Base-by-base conservation (phyloP, 2,329 filamentous ascomycete genomes). In the Hymenoscyphus repandus region DNA sequence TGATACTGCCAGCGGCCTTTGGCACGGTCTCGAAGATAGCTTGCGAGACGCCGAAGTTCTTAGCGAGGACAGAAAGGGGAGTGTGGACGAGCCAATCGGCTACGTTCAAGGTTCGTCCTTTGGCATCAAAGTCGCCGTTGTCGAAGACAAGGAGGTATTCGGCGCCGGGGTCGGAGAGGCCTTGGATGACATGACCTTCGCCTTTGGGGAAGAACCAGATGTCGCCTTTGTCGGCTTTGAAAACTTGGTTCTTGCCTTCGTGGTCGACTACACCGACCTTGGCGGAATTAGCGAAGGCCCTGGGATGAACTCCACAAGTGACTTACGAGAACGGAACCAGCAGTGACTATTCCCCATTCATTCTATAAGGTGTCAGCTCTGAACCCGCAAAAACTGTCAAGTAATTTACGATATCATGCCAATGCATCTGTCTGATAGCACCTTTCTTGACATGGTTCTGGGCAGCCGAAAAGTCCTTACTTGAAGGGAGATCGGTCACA, bases 201-300 rank as follows among this genome's bases (percentile, higher is more conserved):
- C 86, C 86, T 6, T 82, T 80, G 17, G 86, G 86, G 69, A 90
- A 90, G 62, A 88, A 90, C 86, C 85, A 90, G 6, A 90, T 66
- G 54, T 90, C 86, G 6, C 87, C 86, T 63, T 86, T 83, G 39
- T 49, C 40, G 39, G 47, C 47, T 41, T 27, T n/a, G 38, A 49
- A 49, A 10, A 49, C 37, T 49, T 49, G 47, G n/a, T 49, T 49
- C 30, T 49, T 42, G 27, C 47, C 47, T 22, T 18, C 9, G 38
- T 41, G 17, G 6, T 27, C 20, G 22, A 49, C 47, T 11, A 30
- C 47, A 6, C 27, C 38, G 9, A 45, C 32, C 43, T 45, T 5
- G 4, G 22, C 5, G n/a, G 27, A 15, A 4, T 30, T 31, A n/a
- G 18, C 4, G 17, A 31, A 31, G 20, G 6, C 9, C 3, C 2